Conservation (phyloP, 1,139 yeast species). For the Wickerhamomyces sp. region DNA sequence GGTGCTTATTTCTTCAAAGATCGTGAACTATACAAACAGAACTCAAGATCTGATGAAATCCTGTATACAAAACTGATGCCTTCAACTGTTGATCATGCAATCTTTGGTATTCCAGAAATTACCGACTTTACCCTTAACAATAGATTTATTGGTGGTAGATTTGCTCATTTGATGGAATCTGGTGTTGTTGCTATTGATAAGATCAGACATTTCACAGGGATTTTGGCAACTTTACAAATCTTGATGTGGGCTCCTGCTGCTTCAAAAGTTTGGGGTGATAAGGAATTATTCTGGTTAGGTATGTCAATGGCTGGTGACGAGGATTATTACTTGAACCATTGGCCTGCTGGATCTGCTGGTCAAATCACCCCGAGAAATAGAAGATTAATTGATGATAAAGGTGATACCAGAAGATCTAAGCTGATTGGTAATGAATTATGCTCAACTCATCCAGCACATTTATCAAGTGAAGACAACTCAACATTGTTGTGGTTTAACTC, state of each 20-base stretch:
- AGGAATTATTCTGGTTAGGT: constrained; percentile 54
- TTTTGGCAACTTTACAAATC: constrained; percentile 39
- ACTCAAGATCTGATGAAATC: constrained; percentile 22
- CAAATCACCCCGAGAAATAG: constrained; percentile 13
- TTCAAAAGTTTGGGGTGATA: constrained; percentile 43
- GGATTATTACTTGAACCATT: constrained; percentile 31
- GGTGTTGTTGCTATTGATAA: constrained; percentile 47
- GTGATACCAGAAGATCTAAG: constrained; percentile 16
- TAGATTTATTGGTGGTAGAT: constrained; percentile 38
- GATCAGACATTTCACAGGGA: constrained; percentile 37
- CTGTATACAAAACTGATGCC: constrained; percentile 41
- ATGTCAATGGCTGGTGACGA: constrained; percentile 47
- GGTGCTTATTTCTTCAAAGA: constrained; percentile 35
- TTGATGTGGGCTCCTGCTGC: constrained; percentile 22
- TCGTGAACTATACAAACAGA: constrained; percentile 28
- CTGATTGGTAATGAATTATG: constrained; percentile 43
- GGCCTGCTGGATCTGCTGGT: constrained; percentile 38
- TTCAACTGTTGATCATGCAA: constrained; percentile 23
- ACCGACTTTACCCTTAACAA: constrained; percentile 37
- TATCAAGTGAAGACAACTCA: constrained; percentile 37
- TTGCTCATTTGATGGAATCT: constrained; percentile 51
- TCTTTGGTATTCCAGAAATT: constrained; percentile 34
- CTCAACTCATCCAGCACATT: constrained; percentile 62
- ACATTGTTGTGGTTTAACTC: constrained; percentile 57
- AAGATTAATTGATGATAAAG: constrained; percentile 12